These are phyloP conservation scores for Manihot esculenta DNA, from an alignment of 441 rosid genomes.

Conservation along the genomic window DNA sequence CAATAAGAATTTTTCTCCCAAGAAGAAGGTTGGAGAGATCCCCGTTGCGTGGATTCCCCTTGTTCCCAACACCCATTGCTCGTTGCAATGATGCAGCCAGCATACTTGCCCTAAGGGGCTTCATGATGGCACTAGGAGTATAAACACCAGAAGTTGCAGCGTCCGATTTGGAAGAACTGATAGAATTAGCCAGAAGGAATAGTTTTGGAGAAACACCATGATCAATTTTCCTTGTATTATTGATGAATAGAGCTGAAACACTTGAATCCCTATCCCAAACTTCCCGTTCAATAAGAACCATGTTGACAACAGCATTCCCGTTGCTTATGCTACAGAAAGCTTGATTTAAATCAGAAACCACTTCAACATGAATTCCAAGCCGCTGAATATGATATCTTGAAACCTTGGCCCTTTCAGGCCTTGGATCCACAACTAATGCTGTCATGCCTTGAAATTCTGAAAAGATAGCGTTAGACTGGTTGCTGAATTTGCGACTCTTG, in stretches of 20 bases:
- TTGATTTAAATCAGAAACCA: slow-evolving; percentile 51
- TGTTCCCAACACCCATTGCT: slow-evolving; percentile 68
- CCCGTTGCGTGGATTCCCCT: slow-evolving; percentile 51
- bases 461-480: slow-evolving; percentile 32
- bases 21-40: slow-evolving; percentile 64
- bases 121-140: slow-evolving; percentile 54
- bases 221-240: slow-evolving; percentile 33
- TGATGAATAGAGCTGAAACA: slow-evolving; percentile 39
- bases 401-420: slow-evolving; percentile 66
- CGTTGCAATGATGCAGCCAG: slow-evolving; percentile 73
- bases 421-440: slow-evolving; percentile 70
- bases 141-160: slow-evolving; percentile 29
- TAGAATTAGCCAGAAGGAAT: slow-evolving; percentile 63
- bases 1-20: slow-evolving; percentile 70
- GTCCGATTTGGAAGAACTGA: slow-evolving; percentile 34
- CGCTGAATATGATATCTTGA: slow-evolving; percentile 79
- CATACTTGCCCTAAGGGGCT: slow-evolving; percentile 89
- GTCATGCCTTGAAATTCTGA: slow-evolving; percentile 65
- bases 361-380: slow-evolving; percentile 64
- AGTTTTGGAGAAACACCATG: slow-evolving; percentile 41
- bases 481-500: slow-evolving; percentile 44
- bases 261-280: slow-evolving; percentile 61
- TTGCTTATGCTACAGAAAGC: slow-evolving; percentile 38
- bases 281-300: slow-evolving; percentile 81
- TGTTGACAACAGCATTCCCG: slow-evolving; percentile 35